Evolutionary conservation across 805 yeast species (phyloP), one percentile per base, ranked within the genome.

Genomic region (Metschnikowia chrysomelidarum): DNA sequence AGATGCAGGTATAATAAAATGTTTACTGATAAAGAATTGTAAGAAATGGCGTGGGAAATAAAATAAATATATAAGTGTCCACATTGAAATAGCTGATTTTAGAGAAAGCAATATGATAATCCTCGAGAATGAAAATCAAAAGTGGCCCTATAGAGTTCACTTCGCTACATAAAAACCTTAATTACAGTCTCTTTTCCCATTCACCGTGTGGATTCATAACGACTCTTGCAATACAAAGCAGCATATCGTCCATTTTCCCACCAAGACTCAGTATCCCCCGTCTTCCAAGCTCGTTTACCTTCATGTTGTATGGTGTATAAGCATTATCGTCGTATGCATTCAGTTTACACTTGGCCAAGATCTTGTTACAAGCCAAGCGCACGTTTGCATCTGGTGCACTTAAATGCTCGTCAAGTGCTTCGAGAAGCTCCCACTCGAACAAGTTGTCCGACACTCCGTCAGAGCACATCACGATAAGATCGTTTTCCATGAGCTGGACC

Each of bases 401-500:
- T 16, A 67, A 22, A 24, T 48, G 59, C 22, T 59, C 61, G 24
- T 63, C 62, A 13, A 73, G 49, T 20, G 57, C 55, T 20, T 66
- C 57, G 20, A 59, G 41, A 6, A 75, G 64, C 50, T 75, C 80
- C 55, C 68, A 66, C 16, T 66, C 67, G 47, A 69, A 75, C 25
- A 75, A 53, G 44, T 75, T 75, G 49, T 75, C 80, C 1, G 75
- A 64, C 7, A 75, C 64, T 1, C 80, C 80, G 49, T 75, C 80
- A 1, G 78, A 70, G 40, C 78, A 72, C 40, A 73, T 43, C 13
- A 74, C 50, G 1, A 75, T 49, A 8, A 73, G 46, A 44, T 75
- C 80, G 28, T 63, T 56, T 24, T 58, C 64, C 31, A 61, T 40
- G 9, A 74, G 41, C 29, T 63, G 57, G 23, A 69, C 50, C 8